Evolutionary conservation across 306 rosid species (phyloP), one percentile per base, ranked within the genome.

Genomic region (Prinsepia uniflora): DNA sequence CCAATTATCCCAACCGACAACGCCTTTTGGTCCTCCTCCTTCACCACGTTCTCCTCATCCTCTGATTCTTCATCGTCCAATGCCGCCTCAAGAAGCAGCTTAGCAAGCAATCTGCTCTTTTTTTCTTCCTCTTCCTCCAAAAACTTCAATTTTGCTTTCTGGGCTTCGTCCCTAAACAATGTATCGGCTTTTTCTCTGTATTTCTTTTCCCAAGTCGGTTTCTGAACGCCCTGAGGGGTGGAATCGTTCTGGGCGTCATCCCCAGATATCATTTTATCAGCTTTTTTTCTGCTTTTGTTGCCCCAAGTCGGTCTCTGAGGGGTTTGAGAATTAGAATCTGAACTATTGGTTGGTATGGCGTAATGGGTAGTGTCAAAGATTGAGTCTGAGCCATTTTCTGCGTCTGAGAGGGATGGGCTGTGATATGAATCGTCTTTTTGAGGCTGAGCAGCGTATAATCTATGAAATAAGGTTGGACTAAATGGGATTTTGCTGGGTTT

Each of bases 1-100:
- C 98, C 97, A 4, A 93, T 85, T 42, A 93, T 88, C 71, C 98
- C 98, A 4, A 93, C 98, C 0, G 94, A 77, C 76, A 93, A 49
- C 3, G 96, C 91, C 58, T 84, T 90, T 82, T 90, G 98, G 53
- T 93, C 96, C 80, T 88, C 98, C 74, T 90, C 97, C 54, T 80
- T 84, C 60, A 88, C 96, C 17, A 75, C 70, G 42, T 2, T 52
- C 1, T 42, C 69, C 41, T 34, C 82, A 0, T 60, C 78, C 5
- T 68, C 85, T 0, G 80, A 86, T 0, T 80, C 88, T 0, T 86
- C 83, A 0, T 73, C 80, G 11, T 85, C 81, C 63, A 91, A 34
- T 0, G 95, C 96, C 5, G 91, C 95, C 75, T 89, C 84, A 0
- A 94, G 89, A 61, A 94, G 82, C 14, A 80, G 89, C 90, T 86